Conservation (phyloP, 495 filamentous ascomycete species). For the Pyronema domesticum region DNA sequence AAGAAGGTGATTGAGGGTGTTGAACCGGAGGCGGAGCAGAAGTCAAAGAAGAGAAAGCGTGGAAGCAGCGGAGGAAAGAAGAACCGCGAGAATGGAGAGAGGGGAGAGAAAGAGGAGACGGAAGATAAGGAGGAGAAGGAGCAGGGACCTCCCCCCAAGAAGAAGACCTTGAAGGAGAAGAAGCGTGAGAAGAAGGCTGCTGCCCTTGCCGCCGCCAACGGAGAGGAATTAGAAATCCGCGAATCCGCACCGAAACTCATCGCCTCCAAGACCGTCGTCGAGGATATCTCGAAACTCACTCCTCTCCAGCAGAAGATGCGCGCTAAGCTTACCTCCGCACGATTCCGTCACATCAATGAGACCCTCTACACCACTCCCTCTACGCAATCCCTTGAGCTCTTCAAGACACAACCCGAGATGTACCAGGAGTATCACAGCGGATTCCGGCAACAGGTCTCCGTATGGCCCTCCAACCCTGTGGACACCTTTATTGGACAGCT, state of each 20-base stretch:
- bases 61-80: neutral
- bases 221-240: conserved; percentile 20
- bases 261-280: conserved; percentile 5
- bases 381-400: conserved; percentile 54
- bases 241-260: conserved; percentile 6
- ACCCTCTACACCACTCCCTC: conserved; percentile 88
- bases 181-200: conserved; percentile 22
- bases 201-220: conserved; percentile 12
- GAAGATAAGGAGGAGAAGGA: conserved; percentile 24
- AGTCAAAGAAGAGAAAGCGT: conserved; percentile 11
- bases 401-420: conserved; percentile 64
- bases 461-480: conserved; percentile 92
- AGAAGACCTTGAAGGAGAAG: conserved; percentile 25
- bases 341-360: conserved; percentile 94
- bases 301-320: conserved; percentile 87
- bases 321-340: conserved; percentile 76
- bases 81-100: conserved; percentile 13
- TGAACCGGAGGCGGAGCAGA: conserved; percentile 10
- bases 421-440: conserved; percentile 89
- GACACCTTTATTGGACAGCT: conserved; percentile 59
- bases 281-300: conserved; percentile 41
- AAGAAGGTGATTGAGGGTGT: conserved; percentile 51
- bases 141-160: neutral
- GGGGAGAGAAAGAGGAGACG: conserved; percentile 10
- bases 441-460: conserved; percentile 81